phyloP scores from a whole-genome alignment of 2,329 filamentous ascomycete species.

The Neonectria coccinea region DNA sequence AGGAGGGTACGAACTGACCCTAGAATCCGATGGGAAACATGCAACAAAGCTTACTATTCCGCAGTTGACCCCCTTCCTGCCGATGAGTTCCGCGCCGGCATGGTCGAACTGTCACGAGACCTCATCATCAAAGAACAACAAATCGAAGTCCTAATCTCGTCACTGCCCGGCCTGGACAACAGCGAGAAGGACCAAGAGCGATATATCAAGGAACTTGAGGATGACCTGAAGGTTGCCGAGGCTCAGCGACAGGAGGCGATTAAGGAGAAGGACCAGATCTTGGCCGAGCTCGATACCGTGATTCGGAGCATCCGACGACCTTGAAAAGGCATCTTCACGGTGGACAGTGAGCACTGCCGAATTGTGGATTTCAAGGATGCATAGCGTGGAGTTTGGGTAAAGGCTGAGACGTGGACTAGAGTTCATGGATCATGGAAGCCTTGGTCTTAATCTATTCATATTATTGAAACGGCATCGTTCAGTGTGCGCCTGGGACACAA shows the following conservation, averaged over 20 bases:
- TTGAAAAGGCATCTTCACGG: slow-evolving; percentile 48
- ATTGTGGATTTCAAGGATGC: slow-evolving; percentile 18
- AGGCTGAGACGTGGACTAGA: not conserved
- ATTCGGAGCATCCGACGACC: slow-evolving; percentile 71
- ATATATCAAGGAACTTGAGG: slow-evolving; percentile 73
- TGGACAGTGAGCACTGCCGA: not conserved
- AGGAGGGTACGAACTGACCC: slow-evolving; percentile 58
- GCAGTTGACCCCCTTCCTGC: slow-evolving; percentile 71
- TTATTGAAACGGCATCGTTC: slow-evolving; percentile 30
- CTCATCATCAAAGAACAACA: slow-evolving; percentile 85
- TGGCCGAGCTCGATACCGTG: slow-evolving; percentile 70
- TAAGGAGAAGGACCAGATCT: slow-evolving; percentile 71
- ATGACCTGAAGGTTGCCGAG: slow-evolving; percentile 73
- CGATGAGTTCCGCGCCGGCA: slow-evolving; percentile 74
- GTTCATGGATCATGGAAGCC: slow-evolving; percentile 4
- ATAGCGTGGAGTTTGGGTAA: slow-evolving; percentile 33
- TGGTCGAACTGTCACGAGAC: slow-evolving; percentile 80
- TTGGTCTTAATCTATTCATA: slow-evolving; percentile 1
- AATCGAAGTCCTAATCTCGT: slow-evolving; percentile 81
- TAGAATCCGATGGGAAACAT: no score
- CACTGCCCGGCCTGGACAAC: slow-evolving; percentile 80
- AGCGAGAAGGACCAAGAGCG: slow-evolving; percentile 82
- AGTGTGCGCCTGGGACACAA: slow-evolving; percentile 28
- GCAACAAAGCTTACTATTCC: slow-evolving; percentile 14
- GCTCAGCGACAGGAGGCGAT: slow-evolving; percentile 71